Evolutionary conservation across 495 filamentous ascomycete species (phyloP), one percentile per base, ranked within the genome.

Genomic region (Durotheca rogersii): DNA sequence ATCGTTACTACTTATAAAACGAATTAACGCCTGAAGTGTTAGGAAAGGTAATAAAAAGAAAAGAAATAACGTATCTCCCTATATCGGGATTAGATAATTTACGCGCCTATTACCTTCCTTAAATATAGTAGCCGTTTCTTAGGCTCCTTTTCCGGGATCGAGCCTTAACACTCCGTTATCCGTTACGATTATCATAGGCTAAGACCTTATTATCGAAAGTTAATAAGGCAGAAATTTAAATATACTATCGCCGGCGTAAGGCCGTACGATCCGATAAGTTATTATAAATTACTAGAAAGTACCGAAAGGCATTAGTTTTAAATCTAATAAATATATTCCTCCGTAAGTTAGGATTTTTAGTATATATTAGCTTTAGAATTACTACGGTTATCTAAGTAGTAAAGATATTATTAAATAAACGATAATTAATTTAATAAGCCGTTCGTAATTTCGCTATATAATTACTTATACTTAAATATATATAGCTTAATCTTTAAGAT

Each of bases 311-410:
- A 76, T 81, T 82, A 77, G 75, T 81, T 80, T 81, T 82, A 81
- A 78, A 81, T 82, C 76, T 82, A 81, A 81, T 82, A 81, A 81
- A 83, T 80, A 81, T 75, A 79, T 70, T 75, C 75, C 77, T 81
- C 75, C 75, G 69, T 68, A 72, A 77, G 76, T 82, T 73, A 74
- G 70, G 76, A 71, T 80, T 81, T 81, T 81, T 72, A 78, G 76
- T 75, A 83, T 83, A 75, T 84, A 83, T 82, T 83, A 83, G 78
- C 78, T 82, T 75, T 83, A 83, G 78, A 84, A 84, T 84, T 83
- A 83, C 78, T 74, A 84, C 76, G 74, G 80, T 77, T 84, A 83
- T 84, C 77, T 76, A 83, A 75, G 77, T 83, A 81, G 76, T 78
- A 80, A 80, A 3, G 75, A 4, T 41, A 12, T 27, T 27, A 27